Conservation (phyloP, 164 flowering plant species). For the Vitis labrusca region DNA sequence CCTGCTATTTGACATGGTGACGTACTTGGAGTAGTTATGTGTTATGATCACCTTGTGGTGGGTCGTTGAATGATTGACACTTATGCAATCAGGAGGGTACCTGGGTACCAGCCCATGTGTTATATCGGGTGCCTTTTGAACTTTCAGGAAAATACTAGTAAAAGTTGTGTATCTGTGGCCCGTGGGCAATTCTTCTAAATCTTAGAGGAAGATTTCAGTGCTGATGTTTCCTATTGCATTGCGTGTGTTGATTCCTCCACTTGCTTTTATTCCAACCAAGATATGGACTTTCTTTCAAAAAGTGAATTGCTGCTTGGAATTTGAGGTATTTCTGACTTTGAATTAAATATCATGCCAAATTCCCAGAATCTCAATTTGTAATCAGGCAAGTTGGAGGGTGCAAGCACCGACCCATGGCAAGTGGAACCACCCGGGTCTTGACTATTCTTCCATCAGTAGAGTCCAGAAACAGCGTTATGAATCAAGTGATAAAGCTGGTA, state of each 20-base stretch:
- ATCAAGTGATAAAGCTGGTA: neutral
- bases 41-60: no score
- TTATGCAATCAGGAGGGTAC: no score
- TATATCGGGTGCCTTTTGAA: no score
- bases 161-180: neutral
- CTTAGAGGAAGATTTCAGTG: constrained; percentile 10
- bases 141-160: no score
- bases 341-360: constrained; percentile 17
- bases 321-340: constrained; percentile 12
- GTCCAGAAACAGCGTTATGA: neutral
- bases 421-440: neutral
- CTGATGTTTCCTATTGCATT: constrained; percentile 9
- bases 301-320: neutral
- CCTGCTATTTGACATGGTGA: no score
- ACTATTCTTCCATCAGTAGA: neutral
- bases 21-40: no score
- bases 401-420: constrained; percentile 7
- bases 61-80: no score
- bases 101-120: no score
- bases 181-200: neutral
- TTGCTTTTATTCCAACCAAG: constrained; percentile 18
- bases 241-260: constrained; percentile 20
- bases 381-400: neutral
- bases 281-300: constrained; percentile 12
- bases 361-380: constrained; percentile 7